These are phyloP conservation scores for Drechmeria coniospora DNA, from an alignment of 2,329 filamentous ascomycete species.

Conservation along the genomic window DNA sequence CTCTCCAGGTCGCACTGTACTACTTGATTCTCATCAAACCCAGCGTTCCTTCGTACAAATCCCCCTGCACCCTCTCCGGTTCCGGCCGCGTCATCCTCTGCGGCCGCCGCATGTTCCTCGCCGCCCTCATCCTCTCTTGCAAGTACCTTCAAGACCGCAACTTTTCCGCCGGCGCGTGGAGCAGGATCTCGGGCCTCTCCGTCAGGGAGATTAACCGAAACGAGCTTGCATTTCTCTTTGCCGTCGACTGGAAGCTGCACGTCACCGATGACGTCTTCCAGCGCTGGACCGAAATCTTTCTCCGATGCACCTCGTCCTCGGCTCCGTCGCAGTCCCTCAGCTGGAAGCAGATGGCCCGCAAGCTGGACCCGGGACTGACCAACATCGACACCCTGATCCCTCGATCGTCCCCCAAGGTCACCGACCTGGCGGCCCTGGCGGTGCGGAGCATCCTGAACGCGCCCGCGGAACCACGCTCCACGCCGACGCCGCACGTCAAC, in stretches of 20 bases:
- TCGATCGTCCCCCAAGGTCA: slow-evolving; percentile 13
- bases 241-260: slow-evolving; percentile 89
- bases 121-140: slow-evolving; percentile 85
- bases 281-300: slow-evolving; percentile 83
- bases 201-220: slow-evolving; percentile 93
- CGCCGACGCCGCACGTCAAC: slow-evolving; percentile 22
- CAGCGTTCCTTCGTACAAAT: slow-evolving; percentile 69
- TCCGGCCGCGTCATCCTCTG: slow-evolving; percentile 75
- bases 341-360: slow-evolving; percentile 44
- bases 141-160: slow-evolving; percentile 98
- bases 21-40: slow-evolving; percentile 90
- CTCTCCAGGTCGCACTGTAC: slow-evolving; percentile 88
- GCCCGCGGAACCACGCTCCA: slow-evolving; percentile 21
- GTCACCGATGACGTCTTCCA: slow-evolving; percentile 81
- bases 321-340: slow-evolving; percentile 39
- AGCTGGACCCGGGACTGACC: slow-evolving; percentile 39
- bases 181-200: slow-evolving; percentile 94
- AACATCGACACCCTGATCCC: slow-evolving; percentile 39
- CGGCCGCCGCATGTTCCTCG: slow-evolving; percentile 92
- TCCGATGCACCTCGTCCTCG: slow-evolving; percentile 67
- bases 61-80: slow-evolving; percentile 60
- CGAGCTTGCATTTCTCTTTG: slow-evolving; percentile 78
- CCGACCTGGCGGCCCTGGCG: slow-evolving; percentile 21
- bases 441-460: slow-evolving; percentile 29
- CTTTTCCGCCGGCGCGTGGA: slow-evolving; percentile 95